These are phyloP conservation scores for Neurospora cerealis DNA, from an alignment of 495 filamentous ascomycete genomes.

Conservation along the genomic window DNA sequence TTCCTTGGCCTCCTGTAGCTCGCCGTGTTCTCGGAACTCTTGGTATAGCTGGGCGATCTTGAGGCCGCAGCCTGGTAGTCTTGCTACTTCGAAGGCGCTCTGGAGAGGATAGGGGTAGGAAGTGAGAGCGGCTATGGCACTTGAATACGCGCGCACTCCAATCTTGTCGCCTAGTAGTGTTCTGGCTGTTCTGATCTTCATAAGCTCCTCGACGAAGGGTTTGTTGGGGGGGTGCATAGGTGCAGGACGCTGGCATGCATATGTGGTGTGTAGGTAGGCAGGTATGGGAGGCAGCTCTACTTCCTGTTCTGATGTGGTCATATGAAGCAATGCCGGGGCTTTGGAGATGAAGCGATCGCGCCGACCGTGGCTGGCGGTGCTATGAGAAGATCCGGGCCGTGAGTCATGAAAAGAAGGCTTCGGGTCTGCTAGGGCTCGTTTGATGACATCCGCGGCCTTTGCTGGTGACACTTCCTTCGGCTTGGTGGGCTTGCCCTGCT, in stretches of 20 bases:
- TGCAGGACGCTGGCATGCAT: conserved; percentile 74
- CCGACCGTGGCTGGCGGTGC: background rate
- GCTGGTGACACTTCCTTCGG: conserved; percentile 4
- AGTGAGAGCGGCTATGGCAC: conserved; percentile 69
- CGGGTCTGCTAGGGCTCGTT: conserved; percentile 24
- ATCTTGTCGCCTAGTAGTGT: conserved; percentile 63
- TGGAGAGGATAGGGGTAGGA: conserved; percentile 58
- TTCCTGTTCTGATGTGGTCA: conserved; percentile 68
- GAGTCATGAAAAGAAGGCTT: background rate
- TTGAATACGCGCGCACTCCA: conserved; percentile 80
- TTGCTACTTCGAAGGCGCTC: conserved; percentile 47
- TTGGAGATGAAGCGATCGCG: conserved; percentile 1
- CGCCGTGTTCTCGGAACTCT: conserved; percentile 55
- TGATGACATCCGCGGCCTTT: conserved; percentile 18
- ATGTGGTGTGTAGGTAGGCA: conserved; percentile 60
- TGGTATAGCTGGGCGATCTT: conserved; percentile 74
- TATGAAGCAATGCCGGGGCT: conserved; percentile 28
- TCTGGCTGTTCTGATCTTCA: conserved; percentile 63
- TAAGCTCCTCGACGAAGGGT: conserved; percentile 62
- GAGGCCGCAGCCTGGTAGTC: conserved; percentile 68
- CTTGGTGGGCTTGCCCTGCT: conserved; percentile 6
- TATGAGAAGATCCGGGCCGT: conserved; percentile 10
- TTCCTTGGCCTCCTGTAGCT: conserved; percentile 51
- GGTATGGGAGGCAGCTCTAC: conserved; percentile 49
- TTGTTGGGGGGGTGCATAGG: conserved; percentile 62